Evolutionary conservation across 2,329 filamentous ascomycete species (phyloP), one percentile per base, ranked within the genome.

Genomic region (Pseudovirgaria hyperparasitica): DNA sequence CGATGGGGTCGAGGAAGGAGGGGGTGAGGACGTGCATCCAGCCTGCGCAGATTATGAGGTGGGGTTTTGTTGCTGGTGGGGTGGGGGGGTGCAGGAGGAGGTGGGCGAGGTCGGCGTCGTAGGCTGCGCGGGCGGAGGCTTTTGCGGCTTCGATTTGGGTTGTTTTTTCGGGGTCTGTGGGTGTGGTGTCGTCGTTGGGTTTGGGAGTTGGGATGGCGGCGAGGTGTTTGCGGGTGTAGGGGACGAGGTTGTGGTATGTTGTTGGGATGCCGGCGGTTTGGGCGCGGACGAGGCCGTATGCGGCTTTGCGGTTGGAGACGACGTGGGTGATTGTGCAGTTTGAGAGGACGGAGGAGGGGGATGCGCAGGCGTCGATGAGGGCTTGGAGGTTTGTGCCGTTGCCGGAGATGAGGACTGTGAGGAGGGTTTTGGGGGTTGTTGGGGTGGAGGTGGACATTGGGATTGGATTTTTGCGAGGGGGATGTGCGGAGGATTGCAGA

Each of bases 1-100:
- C 64, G 6, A 92, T 47, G 2, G 82, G 80, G 6, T 67, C 63
- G 25, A 92, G 59, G 48, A 92, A 90, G 2, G 63, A 58, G 3
- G 63, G 60, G 0, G 73, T 75, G 25, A 92, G 68, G 31, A 92
- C 76, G 50, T 90, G 76, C 82, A 92, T 92, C 68, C 81, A 92
- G 3, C 85, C 84, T 1, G 51, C 76, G 39, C 85, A 79, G 6
- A 90, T 76, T 25, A 92, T 72, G 29, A 92, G 54, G 29, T 86
- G 70, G 0, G 84, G 82, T 2, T 33, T 34, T n/a, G n/a, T n/a
- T n/a, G n/a, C n/a, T n/a, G n/a, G n/a, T n/a, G n/a, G n/a, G n/a
- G n/a, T n/a, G n/a, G n/a, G n/a, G 1, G 44, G 43, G 31, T 55
- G 55, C 36, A 77, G 68, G 27, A 92, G 67, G 33, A 76, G 63